Evolutionary conservation across 2,329 filamentous ascomycete genomes (phyloP), one percentile per base, ranked within the genome.

Genomic region (Pseudocercospora cruenta): DNA sequence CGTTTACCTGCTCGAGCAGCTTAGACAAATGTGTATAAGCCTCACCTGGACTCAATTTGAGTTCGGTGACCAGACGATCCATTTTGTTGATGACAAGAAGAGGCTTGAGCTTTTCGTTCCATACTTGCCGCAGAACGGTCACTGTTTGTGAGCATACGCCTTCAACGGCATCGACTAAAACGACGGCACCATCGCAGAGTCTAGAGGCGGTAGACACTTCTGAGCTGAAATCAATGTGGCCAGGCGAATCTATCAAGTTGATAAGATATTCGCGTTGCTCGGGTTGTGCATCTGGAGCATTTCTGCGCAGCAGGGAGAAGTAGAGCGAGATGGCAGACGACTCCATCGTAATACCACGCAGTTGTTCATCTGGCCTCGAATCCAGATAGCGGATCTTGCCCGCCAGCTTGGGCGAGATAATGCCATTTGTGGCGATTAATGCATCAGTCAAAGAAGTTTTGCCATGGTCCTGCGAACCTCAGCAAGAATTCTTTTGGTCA

Each of bases 311-410:
- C 86, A 98, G 92, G 39, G 94, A 96, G 79, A 99, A 99, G 80
- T 91, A 96, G 36, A 99, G 84, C 0, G 95, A 98, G 70, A 99
- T 99, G 68, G 95, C 95, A 5, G 94, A 98, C 0, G 95, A 98
- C 79, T 99, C 95, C 95, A 99, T 99, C n/a, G 95, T 99, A 76
- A 99, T 99, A 64, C 95, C 95, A 70, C 95, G 90, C 16, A 92
- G 87, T 81, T 99, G 95, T 79, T 99, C 95, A 80, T 99, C 95
- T 1, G 94, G 94, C 51, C 95, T 86, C 22, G 95, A 98, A 81
- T 99, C 95, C 66, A 99, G 88, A 76, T 98, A 99, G 71, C 95
- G 91, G 80, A 99, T 96, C 84, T 98, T 98, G 79, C 95, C 95
- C 64, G 95, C 95, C 76, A 98, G 86, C 78, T 98, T 98, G 63